Percentiles rank a stretch among this genome's conserved stretches.
Conservation (phyloP, 208 protist genomes). For the Angomonas ambiguus region DNA sequence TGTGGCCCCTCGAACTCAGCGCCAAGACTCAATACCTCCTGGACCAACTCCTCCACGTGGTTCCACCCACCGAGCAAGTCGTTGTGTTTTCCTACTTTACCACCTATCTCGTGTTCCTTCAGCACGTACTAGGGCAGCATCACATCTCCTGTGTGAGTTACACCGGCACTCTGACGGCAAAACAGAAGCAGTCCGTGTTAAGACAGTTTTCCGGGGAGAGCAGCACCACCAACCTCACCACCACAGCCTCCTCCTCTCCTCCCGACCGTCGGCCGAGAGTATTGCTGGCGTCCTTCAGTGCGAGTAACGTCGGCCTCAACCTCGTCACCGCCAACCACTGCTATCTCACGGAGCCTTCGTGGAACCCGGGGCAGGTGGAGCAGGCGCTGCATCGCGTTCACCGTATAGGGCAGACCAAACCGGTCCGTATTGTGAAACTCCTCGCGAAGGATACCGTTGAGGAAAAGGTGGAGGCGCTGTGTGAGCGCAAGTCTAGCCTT, state of each 20-base stretch:
- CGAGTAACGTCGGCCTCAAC: conserved; percentile 93
- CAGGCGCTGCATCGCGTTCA: conserved; percentile 90
- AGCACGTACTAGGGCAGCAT: conserved; percentile 46
- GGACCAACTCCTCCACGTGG: conserved; percentile 14
- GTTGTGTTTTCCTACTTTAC: conserved; percentile 95
- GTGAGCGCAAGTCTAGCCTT: conserved; percentile 88
- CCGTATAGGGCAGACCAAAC: conserved; percentile 88
- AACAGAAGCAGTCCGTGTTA: conserved; percentile 64
- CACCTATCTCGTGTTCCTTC: conserved; percentile 87
- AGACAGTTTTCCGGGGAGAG: conserved; percentile 15
- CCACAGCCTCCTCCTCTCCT: background rate
- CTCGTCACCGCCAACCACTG: conserved; percentile 90
- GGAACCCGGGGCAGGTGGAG: conserved; percentile 87
- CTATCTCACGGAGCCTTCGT: conserved; percentile 90
- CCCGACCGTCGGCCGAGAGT: conserved; percentile 31
- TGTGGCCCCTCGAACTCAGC: conserved; percentile 39
- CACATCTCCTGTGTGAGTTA: conserved; percentile 44
- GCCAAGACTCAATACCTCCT: conserved; percentile 69
- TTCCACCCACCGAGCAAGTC: conserved; percentile 66
- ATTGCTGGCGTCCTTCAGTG: conserved; percentile 83
- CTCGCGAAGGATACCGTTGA: conserved; percentile 94
- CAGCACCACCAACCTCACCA: background rate
- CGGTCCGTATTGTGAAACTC: conserved; percentile 92
- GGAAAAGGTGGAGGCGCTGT: conserved; percentile 93
- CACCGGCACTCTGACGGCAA: conserved; percentile 36